These are phyloP conservation scores for Coemansia sp. DNA, from an alignment of 192 early-diverging fungal genomes.

Conservation along the genomic window DNA sequence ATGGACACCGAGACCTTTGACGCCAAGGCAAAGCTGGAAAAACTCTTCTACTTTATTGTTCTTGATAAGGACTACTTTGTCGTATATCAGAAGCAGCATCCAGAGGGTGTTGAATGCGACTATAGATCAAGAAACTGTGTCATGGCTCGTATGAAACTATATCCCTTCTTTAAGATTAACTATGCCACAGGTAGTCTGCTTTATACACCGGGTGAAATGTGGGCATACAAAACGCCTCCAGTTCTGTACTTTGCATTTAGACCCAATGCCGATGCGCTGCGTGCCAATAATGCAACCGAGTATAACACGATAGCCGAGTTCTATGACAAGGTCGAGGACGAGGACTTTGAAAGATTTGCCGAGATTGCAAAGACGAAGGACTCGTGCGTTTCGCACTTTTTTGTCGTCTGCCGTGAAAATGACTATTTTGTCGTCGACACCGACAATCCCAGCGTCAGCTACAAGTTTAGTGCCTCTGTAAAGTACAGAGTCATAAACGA, in stretches of 20 bases:
- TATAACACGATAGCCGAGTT: not conserved
- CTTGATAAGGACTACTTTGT: not conserved
- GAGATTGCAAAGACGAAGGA: not conserved
- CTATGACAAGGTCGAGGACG: not conserved
- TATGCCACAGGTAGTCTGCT: not conserved
- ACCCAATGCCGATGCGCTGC: not conserved
- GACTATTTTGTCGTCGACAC: not conserved
- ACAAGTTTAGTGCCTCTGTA: not conserved
- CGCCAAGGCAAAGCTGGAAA: not conserved
- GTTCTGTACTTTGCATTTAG: not conserved
- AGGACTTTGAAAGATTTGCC: not conserved
- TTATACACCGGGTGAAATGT: not conserved
- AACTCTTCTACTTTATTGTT: not conserved
- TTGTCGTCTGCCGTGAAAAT: not conserved
- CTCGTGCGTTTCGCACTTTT: not conserved
- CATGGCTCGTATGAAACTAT: too few relatives aligned
- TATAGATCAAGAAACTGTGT: not conserved
- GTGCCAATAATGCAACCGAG: not conserved
- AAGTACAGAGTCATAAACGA: not conserved
- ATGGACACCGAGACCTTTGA: not conserved
- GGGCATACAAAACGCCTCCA: not conserved
- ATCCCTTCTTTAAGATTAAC: not conserved
- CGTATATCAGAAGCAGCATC: not conserved
- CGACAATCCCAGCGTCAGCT: not conserved
- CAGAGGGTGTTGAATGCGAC: not conserved